phyloP scores from a whole-genome alignment of 2,329 filamentous ascomycete species.

The Alternaria solani region DNA sequence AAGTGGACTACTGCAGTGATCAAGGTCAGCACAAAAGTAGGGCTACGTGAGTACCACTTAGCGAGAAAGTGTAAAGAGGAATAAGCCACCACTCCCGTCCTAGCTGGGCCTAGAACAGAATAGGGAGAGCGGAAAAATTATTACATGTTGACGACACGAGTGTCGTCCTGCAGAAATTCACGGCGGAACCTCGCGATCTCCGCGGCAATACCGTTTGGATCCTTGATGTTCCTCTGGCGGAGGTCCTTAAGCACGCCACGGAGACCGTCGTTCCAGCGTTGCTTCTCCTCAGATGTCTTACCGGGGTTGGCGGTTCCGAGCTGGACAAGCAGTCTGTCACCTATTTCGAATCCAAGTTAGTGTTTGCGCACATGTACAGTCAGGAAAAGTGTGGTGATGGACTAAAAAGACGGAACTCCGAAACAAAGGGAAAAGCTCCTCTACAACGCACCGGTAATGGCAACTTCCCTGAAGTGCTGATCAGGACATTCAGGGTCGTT shows the following conservation, averaged over 20 bases:
- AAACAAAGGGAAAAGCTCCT: conserved; percentile 17
- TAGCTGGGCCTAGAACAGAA: background rate
- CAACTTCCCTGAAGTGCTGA: conserved; percentile 82
- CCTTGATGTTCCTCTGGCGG: conserved; percentile 47
- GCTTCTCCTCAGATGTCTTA: conserved; percentile 67
- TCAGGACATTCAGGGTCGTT: conserved; percentile 75
- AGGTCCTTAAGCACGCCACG: conserved; percentile 49
- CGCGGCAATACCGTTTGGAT: conserved; percentile 50
- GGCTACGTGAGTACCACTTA: conserved; percentile 6
- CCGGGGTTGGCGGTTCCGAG: conserved; percentile 71
- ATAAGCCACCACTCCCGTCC: conserved; percentile 2
- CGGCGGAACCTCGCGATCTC: conserved; percentile 52
- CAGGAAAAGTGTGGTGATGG: conserved; percentile 38
- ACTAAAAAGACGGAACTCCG: conserved; percentile 19
- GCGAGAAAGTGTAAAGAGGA: background rate
- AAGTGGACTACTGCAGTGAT: conserved; percentile 3
- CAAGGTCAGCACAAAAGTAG: conserved; percentile 17
- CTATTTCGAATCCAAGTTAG: conserved; percentile 58
- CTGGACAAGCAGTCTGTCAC: conserved; percentile 76
- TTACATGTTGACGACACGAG: conserved; percentile 49
- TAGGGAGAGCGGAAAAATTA: background rate
- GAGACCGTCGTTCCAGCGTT: conserved; percentile 55
- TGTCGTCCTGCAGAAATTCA: conserved; percentile 52
- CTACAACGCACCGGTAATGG: conserved; percentile 72
- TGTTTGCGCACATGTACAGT: conserved; percentile 33